Conservation (phyloP, 257 asterid species). For the Jacaranda mimosifolia region DNA sequence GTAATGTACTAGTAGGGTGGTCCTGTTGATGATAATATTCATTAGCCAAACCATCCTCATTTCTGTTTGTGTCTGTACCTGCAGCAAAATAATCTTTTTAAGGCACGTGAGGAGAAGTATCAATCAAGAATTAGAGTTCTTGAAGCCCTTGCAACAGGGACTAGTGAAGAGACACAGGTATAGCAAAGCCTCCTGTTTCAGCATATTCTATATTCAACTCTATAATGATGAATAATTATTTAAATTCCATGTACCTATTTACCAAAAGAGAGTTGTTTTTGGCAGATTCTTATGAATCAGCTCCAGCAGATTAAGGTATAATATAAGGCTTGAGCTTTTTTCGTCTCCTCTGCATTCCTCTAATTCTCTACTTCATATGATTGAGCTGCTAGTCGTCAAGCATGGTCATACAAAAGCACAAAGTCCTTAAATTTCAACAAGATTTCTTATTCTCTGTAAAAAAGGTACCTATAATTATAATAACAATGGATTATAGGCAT, state of each 20-base stretch:
- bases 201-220: neutral
- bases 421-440: neutral
- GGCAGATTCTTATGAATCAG: slow-evolving; percentile 78
- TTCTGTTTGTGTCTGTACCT: slow-evolving; percentile 15
- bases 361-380: neutral
- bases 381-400: neutral
- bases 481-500: neutral
- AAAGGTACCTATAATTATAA: neutral
- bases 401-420: neutral
- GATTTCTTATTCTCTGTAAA: neutral
- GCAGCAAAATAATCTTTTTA: slow-evolving; percentile 91
- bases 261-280: slow-evolving; percentile 13
- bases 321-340: slow-evolving; percentile 10
- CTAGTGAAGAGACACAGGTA: slow-evolving; percentile 84
- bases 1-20: slow-evolving; percentile 45
- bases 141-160: slow-evolving; percentile 90
- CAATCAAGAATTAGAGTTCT: slow-evolving; percentile 90
- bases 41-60: slow-evolving; percentile 5
- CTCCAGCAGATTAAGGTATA: slow-evolving; percentile 72
- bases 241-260: neutral
- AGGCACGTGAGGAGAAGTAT: slow-evolving; percentile 94
- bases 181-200: slow-evolving; percentile 5
- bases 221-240: neutral
- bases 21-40: neutral
- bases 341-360: neutral